These are phyloP conservation scores for Alternaria sp. DNA, from an alignment of 2,329 filamentous ascomycete species.

Conservation along the genomic window DNA sequence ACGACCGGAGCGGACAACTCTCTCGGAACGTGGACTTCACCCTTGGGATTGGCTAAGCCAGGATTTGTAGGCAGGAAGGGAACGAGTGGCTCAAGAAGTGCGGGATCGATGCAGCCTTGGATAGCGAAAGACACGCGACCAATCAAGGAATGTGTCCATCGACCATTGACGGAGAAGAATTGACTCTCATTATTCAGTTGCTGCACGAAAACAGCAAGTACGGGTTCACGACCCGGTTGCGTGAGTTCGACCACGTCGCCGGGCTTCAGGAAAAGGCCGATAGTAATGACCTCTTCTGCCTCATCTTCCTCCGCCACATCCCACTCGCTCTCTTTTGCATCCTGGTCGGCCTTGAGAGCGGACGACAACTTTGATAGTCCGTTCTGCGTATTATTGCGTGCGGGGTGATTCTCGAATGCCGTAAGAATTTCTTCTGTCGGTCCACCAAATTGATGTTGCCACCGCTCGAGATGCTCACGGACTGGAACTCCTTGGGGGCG, in stretches of 20 bases:
- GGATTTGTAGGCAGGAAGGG: conserved; percentile 60
- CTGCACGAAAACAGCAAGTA: conserved; percentile 61
- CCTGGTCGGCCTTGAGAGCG: conserved; percentile 35
- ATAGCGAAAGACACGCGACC: conserved; percentile 59
- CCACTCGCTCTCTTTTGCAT: conserved; percentile 31
- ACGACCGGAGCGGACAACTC: conserved; percentile 57
- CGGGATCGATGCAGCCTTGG: conserved; percentile 57
- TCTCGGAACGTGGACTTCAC: conserved; percentile 56
- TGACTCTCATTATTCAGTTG: conserved; percentile 54
- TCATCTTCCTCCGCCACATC: conserved; percentile 31
- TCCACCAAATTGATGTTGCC: conserved; percentile 55
- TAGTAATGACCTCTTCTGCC: conserved; percentile 45
- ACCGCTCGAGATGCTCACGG: conserved; percentile 47
- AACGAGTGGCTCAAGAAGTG: conserved; percentile 58
- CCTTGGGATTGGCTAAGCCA: conserved; percentile 30
- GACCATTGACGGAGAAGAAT: conserved; percentile 61
- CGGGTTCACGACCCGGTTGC: conserved; percentile 47
- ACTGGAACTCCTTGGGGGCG: conserved; percentile 30
- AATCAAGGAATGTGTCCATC: conserved; percentile 55
- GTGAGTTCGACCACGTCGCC: conserved; percentile 62
- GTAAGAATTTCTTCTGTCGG: conserved; percentile 41
- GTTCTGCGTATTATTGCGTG: conserved; percentile 36
- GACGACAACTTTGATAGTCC: conserved; percentile 33
- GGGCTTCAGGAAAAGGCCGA: conserved; percentile 50
- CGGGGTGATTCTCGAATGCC: conserved; percentile 44